phyloP scores from a whole-genome alignment of 108 stramenopile species.

The Mayamaea pseudoterrestris region DNA sequence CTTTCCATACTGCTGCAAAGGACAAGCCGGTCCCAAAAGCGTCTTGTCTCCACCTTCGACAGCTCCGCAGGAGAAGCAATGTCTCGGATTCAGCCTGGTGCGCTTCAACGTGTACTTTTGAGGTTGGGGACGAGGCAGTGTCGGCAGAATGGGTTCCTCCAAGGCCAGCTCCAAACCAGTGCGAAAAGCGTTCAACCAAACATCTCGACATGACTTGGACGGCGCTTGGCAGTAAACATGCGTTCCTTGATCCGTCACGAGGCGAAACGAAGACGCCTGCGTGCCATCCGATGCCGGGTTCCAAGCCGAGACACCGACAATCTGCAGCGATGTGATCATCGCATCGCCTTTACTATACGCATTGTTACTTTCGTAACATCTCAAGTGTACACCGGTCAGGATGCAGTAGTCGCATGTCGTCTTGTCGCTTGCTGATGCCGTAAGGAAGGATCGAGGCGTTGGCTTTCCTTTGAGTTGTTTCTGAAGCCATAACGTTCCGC shows the following conservation, averaged over 20 bases:
- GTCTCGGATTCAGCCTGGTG: conserved; percentile 9
- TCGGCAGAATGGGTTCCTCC: conserved; percentile 2
- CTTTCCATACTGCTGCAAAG: conserved; percentile 61
- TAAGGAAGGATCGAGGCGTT: conserved; percentile 1
- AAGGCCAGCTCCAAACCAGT: conserved; percentile 53
- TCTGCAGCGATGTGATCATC: conserved; percentile 28
- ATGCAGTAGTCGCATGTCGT: conserved; percentile 41
- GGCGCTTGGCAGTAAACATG: conserved; percentile 58
- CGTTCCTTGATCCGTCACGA: conserved; percentile 66
- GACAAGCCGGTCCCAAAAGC: conserved; percentile 27
- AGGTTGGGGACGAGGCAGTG: background rate
- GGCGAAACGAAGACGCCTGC: conserved; percentile 24
- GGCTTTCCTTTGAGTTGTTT: background rate
- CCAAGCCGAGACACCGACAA: conserved; percentile 76
- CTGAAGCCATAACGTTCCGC: conserved; percentile 21
- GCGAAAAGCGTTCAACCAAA: conserved; percentile 66
- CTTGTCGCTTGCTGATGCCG: conserved; percentile 2
- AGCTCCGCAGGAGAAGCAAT: conserved; percentile 32
- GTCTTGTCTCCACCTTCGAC: conserved; percentile 7
- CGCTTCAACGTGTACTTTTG: background rate
- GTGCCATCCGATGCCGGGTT: conserved; percentile 17
- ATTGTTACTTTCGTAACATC: conserved; percentile 48
- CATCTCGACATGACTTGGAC: conserved; percentile 41
- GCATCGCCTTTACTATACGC: conserved; percentile 52
- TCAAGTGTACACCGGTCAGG: conserved; percentile 50